These are phyloP conservation scores for Cercospora beticola DNA, from an alignment of 2,329 filamentous ascomycete species.

Conservation along the genomic window DNA sequence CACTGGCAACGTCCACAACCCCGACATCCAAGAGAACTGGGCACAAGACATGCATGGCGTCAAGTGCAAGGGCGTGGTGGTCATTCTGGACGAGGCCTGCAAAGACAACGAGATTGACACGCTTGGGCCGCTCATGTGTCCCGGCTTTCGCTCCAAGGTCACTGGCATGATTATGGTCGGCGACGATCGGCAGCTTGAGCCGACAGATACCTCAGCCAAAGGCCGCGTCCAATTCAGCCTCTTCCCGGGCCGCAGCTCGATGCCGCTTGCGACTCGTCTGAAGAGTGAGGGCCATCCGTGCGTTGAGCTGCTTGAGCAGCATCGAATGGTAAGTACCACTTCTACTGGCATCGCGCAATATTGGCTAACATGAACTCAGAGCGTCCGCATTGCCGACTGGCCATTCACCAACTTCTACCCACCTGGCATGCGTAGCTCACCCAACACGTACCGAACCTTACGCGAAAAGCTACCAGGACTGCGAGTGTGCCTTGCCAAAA, in stretches of 20 bases:
- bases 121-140: constrained; percentile 15
- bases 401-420: constrained; percentile 24
- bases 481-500: constrained; percentile 11
- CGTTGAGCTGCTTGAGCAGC: constrained; percentile 23
- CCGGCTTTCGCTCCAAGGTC: constrained; percentile 19
- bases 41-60: constrained; percentile 19
- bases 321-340: constrained; percentile 19
- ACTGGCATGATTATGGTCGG: constrained; percentile 26
- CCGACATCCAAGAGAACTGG: constrained; percentile 22
- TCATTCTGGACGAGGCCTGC: constrained; percentile 27
- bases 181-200: constrained; percentile 24
- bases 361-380: background rate
- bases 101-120: constrained; percentile 28
- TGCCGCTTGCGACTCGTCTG: constrained; percentile 21
- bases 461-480: constrained; percentile 18
- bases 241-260: constrained; percentile 20
- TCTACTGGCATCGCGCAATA: background rate
- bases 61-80: constrained; percentile 16
- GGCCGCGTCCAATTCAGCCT: constrained; percentile 21
- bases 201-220: constrained; percentile 21
- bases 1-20: constrained; percentile 23
- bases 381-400: constrained; percentile 15
- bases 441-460: constrained; percentile 15
- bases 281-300: constrained; percentile 24
- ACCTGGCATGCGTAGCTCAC: constrained; percentile 18